Conservation (phyloP, 129 eudicot species). For the Pseudognaphalium luteoalbum region DNA sequence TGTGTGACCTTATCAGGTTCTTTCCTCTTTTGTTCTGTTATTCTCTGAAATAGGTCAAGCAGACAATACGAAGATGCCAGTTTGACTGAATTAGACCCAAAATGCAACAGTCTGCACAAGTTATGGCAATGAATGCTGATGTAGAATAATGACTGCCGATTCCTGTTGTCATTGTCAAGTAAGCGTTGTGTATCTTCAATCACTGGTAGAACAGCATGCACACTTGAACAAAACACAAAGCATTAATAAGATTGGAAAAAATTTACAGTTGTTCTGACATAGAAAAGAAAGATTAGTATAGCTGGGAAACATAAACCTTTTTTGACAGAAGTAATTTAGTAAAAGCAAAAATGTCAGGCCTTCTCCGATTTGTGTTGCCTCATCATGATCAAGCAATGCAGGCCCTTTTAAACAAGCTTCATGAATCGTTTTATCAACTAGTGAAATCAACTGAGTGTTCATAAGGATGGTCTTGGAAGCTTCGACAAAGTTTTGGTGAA, state of each 20-base stretch:
- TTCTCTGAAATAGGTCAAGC: conserved; percentile 50
- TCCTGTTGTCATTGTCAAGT: conserved; percentile 30
- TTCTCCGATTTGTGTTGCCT: conserved; percentile 61
- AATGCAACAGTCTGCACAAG: conserved; percentile 75
- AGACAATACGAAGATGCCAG: conserved; percentile 75
- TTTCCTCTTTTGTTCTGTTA: conserved; percentile 43
- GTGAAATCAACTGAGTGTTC: conserved; percentile 52
- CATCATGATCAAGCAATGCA: conserved; percentile 62
- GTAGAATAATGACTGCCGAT: conserved; percentile 42
- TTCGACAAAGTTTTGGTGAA: conserved; percentile 55
- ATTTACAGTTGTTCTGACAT: background rate
- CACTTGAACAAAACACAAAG: conserved; percentile 38
- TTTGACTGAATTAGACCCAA: conserved; percentile 71
- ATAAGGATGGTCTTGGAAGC: conserved; percentile 75
- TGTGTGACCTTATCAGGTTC: conserved; percentile 37
- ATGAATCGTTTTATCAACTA: conserved; percentile 39
- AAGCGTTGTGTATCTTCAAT: conserved; percentile 44
- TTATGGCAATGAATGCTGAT: conserved; percentile 72
- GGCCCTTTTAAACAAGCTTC: conserved; percentile 76
- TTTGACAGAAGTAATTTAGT: conserved; percentile 62
- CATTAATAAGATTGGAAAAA: conserved; percentile 10
- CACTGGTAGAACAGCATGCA: conserved; percentile 66
- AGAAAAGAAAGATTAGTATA: conserved; percentile 11
- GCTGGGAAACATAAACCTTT: conserved; percentile 47
- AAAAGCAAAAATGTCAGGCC: conserved; percentile 57